Evolutionary conservation across 2,329 filamentous ascomycete genomes (phyloP), one percentile per base, ranked within the genome.

Genomic region (Alternaria atra): DNA sequence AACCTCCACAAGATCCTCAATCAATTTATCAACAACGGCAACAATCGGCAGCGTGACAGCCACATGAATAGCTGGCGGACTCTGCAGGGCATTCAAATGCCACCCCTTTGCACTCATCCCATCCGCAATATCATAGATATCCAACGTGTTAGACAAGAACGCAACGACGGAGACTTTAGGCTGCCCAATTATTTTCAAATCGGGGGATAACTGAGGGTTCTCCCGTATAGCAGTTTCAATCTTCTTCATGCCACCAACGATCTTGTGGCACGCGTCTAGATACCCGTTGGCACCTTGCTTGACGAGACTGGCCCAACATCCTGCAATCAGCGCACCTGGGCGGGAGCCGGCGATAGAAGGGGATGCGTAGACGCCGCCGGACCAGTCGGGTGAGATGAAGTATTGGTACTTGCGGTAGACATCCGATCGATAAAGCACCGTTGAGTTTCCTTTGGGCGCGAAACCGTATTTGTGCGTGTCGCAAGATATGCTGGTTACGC

Each of bases 391-490:
- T 32, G 90, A 92, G 77, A 99, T 90, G 80, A 97, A 99, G 85
- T 99, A 99, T 80, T 99, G 95, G 80, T 97, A 94, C 58, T 89
- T 88, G 69, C 95, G 89, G 67, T 96, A 87, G 47, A 87, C 82
- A 34, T 89, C 86, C 46, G 89, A 91, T 71, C 95, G 92, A 85
- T 99, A 99, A 42, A 99, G 85, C 13, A 97, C 86, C 1, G 93
- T 95, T 53, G 91, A 95, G 85, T 97, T 99, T 69, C 95, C 95
- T 83, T 99, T 99, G 54, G 95, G 95, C 1, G 95, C 95, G 76
- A 99, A 99, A 37, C 95, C 95, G 78, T 99, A 99, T 80, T 99
- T 99, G 86, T 99, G 95, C 3, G 95, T 99, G 78, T 99, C 95
- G 79, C 94, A 96, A 68, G 90, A 93, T 79, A 99, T 98, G 79